phyloP scores from a whole-genome alignment of 352 stramenopile species.

The Pythium angustatum region DNA sequence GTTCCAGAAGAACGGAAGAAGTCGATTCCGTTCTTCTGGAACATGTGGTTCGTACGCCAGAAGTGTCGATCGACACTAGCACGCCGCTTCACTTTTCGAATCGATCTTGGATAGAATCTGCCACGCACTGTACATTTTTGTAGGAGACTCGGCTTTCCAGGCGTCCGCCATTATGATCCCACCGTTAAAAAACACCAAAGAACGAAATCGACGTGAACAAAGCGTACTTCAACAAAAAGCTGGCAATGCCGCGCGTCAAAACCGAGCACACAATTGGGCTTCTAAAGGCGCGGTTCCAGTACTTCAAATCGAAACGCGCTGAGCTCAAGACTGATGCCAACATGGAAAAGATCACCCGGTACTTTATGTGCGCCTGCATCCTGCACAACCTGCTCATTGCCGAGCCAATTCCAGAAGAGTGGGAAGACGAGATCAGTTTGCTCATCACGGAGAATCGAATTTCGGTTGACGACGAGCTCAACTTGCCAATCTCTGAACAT shows the following conservation, averaged over 20 bases:
- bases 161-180: constrained; percentile 7
- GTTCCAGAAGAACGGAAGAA: no score
- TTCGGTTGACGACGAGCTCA: constrained; percentile 15
- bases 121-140: no score
- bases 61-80: no score
- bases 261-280: constrained; percentile 29
- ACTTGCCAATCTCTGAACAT: constrained; percentile 1
- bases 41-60: no score
- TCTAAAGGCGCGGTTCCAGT: constrained; percentile 31
- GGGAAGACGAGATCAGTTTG: constrained; percentile 18
- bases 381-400: constrained; percentile 32
- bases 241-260: constrained; percentile 26
- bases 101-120: no score
- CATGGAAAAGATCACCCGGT: constrained; percentile 20
- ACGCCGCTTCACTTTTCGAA: no score
- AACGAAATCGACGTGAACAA: not conserved
- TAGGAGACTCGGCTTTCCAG: constrained; percentile 7
- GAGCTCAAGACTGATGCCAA: constrained; percentile 4
- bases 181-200: constrained; percentile 30
- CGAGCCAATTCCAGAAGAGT: constrained; percentile 22
- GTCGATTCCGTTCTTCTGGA: no score
- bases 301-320: constrained; percentile 30
- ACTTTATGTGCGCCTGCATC: constrained; percentile 17
- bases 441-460: constrained; percentile 3
- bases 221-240: constrained; percentile 26